Base-by-base conservation (phyloP, 768 basidiomycete species). In the Cubamyces lactineus region DNA sequence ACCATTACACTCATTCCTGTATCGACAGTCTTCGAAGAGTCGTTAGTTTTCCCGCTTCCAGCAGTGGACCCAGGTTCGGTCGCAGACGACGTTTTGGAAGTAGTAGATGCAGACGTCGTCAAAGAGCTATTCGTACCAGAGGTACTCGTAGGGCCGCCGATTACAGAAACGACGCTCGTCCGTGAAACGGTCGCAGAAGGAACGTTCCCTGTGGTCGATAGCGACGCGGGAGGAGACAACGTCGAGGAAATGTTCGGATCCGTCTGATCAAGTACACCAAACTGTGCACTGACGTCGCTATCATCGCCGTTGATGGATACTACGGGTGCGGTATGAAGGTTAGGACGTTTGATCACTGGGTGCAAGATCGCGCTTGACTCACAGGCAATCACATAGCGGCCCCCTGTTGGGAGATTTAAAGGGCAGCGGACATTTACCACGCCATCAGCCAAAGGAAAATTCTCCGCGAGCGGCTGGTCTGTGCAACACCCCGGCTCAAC, bases 221-320 rank as follows among this genome's bases (percentile, higher is more conserved):
- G 38, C 6, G 17, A 1, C 11, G 24, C 48, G 24, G 23, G 48
- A 11, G 19, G 21, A 40, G 51, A 40, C 51, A 12, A 11, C 19
- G 19, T 23, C 12, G 51, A 2, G 12, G 51, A 12, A 21, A 40
- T 1, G 4, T 39, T 19, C 7, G 51, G 19, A n/a, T 39, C n/a
- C 5, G 11, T 8, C 5, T 15, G 15, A 13, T 53, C 38, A 17
- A 39, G 13, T 12, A 53, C 38, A 38, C 38, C 23, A 39, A 53
- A 53, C 21, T 40, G 13, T 11, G 19, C 38, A 39, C 51, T 53
- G 38, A 53, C 2, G 16, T 53, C 51, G 51, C 51, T 39, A 12
- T 53, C 39, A 23, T 53, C 51, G 8, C 51, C 51, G 21, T 53
- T n/a, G n/a, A 53, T 40, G 12, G 51, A 53, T 21, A 53, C 51